Evolutionary conservation across 176 grass and related monocot species (phyloP).

Genomic region (Chrysopogon serrulatus): DNA sequence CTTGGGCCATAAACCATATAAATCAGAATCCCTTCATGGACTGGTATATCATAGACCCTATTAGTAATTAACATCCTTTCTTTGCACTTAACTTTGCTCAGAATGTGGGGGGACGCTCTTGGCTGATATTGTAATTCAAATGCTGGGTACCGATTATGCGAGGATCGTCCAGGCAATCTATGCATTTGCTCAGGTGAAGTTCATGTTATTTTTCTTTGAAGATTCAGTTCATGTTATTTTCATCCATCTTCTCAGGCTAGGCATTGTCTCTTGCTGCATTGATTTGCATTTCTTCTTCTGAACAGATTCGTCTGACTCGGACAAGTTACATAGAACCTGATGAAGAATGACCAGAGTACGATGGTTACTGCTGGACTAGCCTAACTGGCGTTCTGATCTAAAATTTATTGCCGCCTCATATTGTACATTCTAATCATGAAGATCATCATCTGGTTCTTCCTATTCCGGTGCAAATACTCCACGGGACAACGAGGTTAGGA

Average conservation of each 20-base stretch:
- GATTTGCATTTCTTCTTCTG: not conserved
- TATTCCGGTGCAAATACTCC: not conserved
- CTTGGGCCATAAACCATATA: not conserved
- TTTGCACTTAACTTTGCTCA: conserved; percentile 23
- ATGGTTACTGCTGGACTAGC: not conserved
- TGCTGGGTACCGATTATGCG: conserved; percentile 96
- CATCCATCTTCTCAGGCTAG: not conserved
- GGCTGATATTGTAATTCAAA: conserved; percentile 96
- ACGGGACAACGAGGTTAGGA: not conserved
- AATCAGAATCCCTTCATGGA: not conserved
- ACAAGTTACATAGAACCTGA: conserved; percentile 23
- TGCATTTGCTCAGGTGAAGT: conserved; percentile 81
- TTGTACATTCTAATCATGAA: conserved; percentile 1
- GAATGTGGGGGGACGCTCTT: conserved; percentile 97
- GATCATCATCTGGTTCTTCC: not conserved
- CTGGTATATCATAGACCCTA: not conserved
- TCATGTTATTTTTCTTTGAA: not conserved
- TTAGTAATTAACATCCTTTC: not conserved
- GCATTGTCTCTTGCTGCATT: not conserved
- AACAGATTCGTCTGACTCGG: conserved; percentile 57
- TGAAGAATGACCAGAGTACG: conserved; percentile 6
- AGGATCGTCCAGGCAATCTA: conserved; percentile 89
- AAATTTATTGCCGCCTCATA: not conserved
- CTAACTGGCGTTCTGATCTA: conserved; percentile 14
- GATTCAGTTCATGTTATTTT: not conserved